Base-by-base conservation (phyloP, 1,284 basidiomycete species). In the Ceraceosorus guamensis region DNA sequence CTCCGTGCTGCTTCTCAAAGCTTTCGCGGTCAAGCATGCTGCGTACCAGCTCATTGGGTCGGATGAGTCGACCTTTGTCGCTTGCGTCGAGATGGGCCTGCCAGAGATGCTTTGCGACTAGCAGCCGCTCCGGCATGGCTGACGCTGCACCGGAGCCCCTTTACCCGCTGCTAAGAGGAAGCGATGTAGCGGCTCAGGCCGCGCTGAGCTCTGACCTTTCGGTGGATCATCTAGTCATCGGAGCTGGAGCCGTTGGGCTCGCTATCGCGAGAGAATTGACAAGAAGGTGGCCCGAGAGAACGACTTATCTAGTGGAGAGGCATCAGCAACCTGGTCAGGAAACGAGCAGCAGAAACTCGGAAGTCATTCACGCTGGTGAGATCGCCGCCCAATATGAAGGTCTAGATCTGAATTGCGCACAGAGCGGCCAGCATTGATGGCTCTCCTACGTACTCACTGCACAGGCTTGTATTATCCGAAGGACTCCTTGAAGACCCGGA, bases 401-500 rank as follows among this genome's bases (percentile, higher is more conserved):
- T n/a, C n/a, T n/a, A n/a, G n/a, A n/a, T n/a, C n/a, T n/a, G n/a
- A n/a, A n/a, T n/a, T n/a, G n/a, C n/a, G n/a, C n/a, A n/a, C n/a
- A n/a, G n/a, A n/a, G n/a, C n/a, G n/a, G n/a, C n/a, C n/a, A n/a
- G n/a, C n/a, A n/a, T n/a, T n/a, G n/a, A n/a, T n/a, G n/a, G n/a
- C n/a, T n/a, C n/a, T n/a, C n/a, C n/a, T n/a, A n/a, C n/a, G n/a
- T n/a, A n/a, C n/a, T n/a, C n/a, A n/a, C 37, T 41, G 37, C n/a
- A 8, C 37, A 6, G 78, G 78, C 57, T 83, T 96, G 39, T 93
- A 97, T 80, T 97, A 90, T 77, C 93, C 93, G 0, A 86, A 97
- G 60, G 93, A 98, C 79, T 96, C 93, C 1, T 79, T 97, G 75
- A 98, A 98, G 79, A 97, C 93, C 13, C 85, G 93, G 37, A 79